Conservation (phyloP, 2,329 filamentous ascomycete genomes). For the Arthroderma sp. region DNA sequence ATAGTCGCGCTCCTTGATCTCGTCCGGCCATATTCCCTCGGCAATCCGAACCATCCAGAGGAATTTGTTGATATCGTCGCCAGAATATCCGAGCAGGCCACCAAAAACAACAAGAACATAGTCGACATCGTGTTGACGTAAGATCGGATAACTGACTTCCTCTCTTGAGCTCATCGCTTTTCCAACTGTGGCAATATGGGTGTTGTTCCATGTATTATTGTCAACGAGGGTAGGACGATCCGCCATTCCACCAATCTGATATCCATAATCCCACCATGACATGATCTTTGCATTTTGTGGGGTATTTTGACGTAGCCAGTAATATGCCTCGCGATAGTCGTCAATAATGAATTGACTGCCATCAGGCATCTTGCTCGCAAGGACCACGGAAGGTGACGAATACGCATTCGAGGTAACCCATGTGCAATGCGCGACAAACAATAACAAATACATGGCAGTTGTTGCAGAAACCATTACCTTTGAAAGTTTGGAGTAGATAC, state of each 20-base stretch:
- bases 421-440: constrained; percentile 95
- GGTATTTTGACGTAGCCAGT: constrained; percentile 98
- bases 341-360: constrained; percentile 98
- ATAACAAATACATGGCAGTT: constrained; percentile 65
- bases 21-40: constrained; percentile 98
- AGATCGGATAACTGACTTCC: constrained; percentile 96
- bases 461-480: constrained; percentile 64
- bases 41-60: constrained; percentile 99
- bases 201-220: constrained; percentile 99
- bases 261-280: constrained; percentile 99
- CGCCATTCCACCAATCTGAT: constrained; percentile 99
- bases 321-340: constrained; percentile 97
- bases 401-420: constrained; percentile 99
- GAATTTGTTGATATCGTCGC: constrained; percentile 99
- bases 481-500: constrained; percentile 68
- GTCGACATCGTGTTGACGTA: constrained; percentile 96
- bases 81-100: constrained; percentile 88
- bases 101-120: constrained; percentile 98
- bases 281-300: constrained; percentile 91
- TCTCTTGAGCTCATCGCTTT: constrained; percentile 97
- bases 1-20: constrained; percentile 92
- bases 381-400: constrained; percentile 90
- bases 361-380: constrained; percentile 83
- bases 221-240: constrained; percentile 93
- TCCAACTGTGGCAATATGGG: constrained; percentile 95